Percentiles rank a stretch among this genome's conserved stretches.
Evolutionary conservation across 768 basidiomycete species (phyloP).

Genomic region (Podaxis rugospora): DNA sequence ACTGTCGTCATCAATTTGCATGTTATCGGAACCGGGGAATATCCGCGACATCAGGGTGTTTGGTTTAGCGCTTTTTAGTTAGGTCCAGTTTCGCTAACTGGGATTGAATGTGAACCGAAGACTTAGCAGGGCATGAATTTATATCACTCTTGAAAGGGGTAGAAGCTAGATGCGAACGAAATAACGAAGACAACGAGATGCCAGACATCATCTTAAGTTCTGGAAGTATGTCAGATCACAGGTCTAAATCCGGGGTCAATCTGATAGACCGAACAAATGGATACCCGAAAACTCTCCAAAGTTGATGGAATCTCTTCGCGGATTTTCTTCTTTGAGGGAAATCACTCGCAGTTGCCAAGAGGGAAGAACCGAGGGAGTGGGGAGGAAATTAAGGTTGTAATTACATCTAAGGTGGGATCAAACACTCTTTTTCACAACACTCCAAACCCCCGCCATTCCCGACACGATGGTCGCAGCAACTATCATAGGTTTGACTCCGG

Average conservation of each 20-base stretch:
- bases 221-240: conserved; percentile 44
- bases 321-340: conserved; percentile 32
- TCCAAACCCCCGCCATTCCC: conserved; percentile 89
- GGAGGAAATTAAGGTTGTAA: conserved; percentile 46
- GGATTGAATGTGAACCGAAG: background rate
- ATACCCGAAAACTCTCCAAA: conserved; percentile 23
- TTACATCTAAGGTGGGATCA: conserved; percentile 49
- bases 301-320: conserved; percentile 23
- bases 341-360: conserved; percentile 37
- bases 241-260: conserved; percentile 39
- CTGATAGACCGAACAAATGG: conserved; percentile 36
- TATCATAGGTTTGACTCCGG: conserved; percentile 86
- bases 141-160: conserved; percentile 33
- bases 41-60: conserved; percentile 2
- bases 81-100: conserved; percentile 5
- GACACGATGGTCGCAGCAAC: conserved; percentile 89
- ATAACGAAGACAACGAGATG: conserved; percentile 26
- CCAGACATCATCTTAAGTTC: conserved; percentile 36
- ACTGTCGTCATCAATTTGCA: conserved; percentile 6
- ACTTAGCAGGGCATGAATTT: conserved; percentile 25
- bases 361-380: conserved; percentile 38
- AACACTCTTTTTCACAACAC: conserved; percentile 87
- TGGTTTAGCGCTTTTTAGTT: background rate
- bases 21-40: conserved; percentile 3
- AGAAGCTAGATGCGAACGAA: conserved; percentile 5